phyloP scores from a whole-genome alignment of 208 protist species.

The Crithidia acanthocephali region DNA sequence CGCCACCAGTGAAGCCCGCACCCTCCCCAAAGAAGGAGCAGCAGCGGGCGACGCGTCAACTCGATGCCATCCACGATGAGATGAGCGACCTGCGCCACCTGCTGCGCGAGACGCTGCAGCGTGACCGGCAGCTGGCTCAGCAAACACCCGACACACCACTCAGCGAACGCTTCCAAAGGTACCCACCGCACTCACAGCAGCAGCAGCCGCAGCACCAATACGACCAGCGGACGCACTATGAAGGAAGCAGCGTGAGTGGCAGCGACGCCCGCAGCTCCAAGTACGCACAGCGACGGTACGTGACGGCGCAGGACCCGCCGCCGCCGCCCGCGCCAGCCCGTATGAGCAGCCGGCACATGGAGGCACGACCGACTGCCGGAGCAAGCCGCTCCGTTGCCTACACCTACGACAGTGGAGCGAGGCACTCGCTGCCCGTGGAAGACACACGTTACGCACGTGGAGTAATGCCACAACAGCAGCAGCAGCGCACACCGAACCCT shows the following conservation, averaged over 20 bases:
- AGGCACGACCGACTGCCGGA: too few species aligned
- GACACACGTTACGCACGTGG: conserved; percentile 16
- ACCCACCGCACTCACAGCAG: not conserved
- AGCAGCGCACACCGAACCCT: not conserved
- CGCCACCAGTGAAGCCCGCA: not conserved
- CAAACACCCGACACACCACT: not conserved
- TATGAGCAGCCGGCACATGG: not conserved
- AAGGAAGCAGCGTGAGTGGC: not conserved
- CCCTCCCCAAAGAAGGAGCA: not conserved
- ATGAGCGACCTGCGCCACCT: conserved; percentile 15
- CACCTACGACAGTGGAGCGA: not conserved
- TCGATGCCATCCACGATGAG: conserved; percentile 7
- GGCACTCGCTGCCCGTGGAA: not conserved
- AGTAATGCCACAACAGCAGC: not conserved
- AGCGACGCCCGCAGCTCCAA: conserved; percentile 4
- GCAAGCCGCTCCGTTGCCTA: not conserved
- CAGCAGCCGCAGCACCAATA: not conserved
- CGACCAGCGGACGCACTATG: not conserved
- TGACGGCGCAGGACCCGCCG: not conserved
- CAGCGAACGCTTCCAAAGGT: not conserved
- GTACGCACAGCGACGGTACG: conserved; percentile 12
- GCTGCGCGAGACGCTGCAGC: conserved; percentile 1
- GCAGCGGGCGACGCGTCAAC: not conserved
- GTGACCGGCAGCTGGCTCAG: not conserved
- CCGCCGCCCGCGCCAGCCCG: too few species aligned